Conservation (phyloP, 768 basidiomycete genomes). For the Royoungia palumana region DNA sequence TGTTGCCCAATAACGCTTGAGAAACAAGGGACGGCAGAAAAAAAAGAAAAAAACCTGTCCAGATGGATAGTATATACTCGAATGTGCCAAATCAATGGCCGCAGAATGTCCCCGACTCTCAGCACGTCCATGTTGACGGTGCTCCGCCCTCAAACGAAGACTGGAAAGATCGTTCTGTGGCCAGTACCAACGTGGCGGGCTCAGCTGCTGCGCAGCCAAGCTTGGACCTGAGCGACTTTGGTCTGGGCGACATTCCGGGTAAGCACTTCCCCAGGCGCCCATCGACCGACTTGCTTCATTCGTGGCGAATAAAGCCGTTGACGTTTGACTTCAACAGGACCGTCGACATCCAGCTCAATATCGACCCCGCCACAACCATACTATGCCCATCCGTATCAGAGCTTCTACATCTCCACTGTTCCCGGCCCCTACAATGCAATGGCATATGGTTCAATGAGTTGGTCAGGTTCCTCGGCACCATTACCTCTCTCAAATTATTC, state of each 20-base stretch:
- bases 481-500: constrained; percentile 73
- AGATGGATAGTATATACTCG: constrained; percentile 46
- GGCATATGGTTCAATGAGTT: constrained; percentile 49
- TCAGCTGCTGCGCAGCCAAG: constrained; percentile 32
- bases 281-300: constrained; percentile 5
- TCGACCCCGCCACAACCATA: constrained; percentile 40
- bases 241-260: constrained; percentile 42
- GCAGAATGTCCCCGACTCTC: constrained; percentile 35
- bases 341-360: constrained; percentile 40
- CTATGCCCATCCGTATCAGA: constrained; percentile 40
- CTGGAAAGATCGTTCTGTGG: constrained; percentile 38
- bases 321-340: constrained; percentile 21
- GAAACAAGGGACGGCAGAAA: constrained; percentile 37
- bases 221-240: constrained; percentile 44
- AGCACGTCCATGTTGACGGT: constrained; percentile 33
- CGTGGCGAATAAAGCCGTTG: constrained; percentile 4
- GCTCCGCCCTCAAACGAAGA: constrained; percentile 32
- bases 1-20: constrained; percentile 43
- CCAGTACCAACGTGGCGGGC: constrained; percentile 23
- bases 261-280: constrained; percentile 36
- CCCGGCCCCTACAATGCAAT: constrained; percentile 51
- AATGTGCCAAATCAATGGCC: constrained; percentile 41
- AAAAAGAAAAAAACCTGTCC: constrained; percentile 39
- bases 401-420: constrained; percentile 40
- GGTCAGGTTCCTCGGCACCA: constrained; percentile 39